Conservation (phyloP, 768 basidiomycete genomes). For the Pleurotus platypus region DNA sequence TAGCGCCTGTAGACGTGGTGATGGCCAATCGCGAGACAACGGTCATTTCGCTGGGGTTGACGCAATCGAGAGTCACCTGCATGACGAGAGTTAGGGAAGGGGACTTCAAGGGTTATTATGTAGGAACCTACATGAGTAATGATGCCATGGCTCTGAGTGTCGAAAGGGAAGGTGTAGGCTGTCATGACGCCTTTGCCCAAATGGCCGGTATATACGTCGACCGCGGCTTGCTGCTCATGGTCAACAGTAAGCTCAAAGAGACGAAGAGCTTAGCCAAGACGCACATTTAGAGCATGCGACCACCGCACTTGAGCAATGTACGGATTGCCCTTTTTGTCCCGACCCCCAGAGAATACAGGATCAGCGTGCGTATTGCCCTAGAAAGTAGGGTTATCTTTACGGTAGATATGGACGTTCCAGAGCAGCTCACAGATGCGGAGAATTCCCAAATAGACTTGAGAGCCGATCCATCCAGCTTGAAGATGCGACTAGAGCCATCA, state of each 20-base stretch:
- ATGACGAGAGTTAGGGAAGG: constrained; percentile 1
- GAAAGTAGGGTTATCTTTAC: neutral
- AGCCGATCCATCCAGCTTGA: constrained; percentile 41
- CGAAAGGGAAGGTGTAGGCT: constrained; percentile 61
- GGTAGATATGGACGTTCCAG: neutral
- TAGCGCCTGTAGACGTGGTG: constrained; percentile 70
- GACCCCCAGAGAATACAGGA: constrained; percentile 56
- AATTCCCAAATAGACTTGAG: constrained; percentile 50
- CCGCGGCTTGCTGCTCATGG: constrained; percentile 43
- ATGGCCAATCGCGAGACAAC: constrained; percentile 45
- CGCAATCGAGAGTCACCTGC: constrained; percentile 53
- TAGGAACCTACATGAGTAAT: constrained; percentile 55
- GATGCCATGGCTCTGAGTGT: constrained; percentile 61
- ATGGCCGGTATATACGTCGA: constrained; percentile 51
- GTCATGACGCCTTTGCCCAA: constrained; percentile 45
- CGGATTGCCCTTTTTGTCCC: constrained; percentile 44
- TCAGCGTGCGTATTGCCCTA: constrained; percentile 30
- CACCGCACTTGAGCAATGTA: constrained; percentile 66
- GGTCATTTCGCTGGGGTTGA: constrained; percentile 30
- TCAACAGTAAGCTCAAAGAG: neutral
- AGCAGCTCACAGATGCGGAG: constrained; percentile 43
- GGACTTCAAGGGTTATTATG: neutral
- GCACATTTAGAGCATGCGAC: constrained; percentile 53
- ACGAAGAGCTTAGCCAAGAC: constrained; percentile 18
- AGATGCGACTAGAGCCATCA: constrained; percentile 54